Conservation (phyloP, 2,329 filamentous ascomycete genomes). For the Epichloe glyceriae region DNA sequence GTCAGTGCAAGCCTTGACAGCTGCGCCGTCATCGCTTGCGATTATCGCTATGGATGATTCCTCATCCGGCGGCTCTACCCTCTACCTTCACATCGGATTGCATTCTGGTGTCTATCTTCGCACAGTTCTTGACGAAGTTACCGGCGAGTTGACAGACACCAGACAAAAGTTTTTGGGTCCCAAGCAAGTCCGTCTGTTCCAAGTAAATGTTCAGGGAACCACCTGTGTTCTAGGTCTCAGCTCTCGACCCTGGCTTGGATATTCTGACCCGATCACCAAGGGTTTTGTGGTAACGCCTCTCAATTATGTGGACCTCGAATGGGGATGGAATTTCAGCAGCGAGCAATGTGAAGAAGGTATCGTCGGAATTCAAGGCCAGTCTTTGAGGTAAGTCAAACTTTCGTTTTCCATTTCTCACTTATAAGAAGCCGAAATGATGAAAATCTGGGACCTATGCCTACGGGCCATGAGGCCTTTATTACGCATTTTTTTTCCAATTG, state of each 20-base stretch:
- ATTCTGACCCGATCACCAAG: slow-evolving; percentile 75
- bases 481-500: slow-evolving; percentile 63
- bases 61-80: slow-evolving; percentile 71
- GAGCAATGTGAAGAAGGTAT: slow-evolving; percentile 89
- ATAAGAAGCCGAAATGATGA: slow-evolving; percentile 50
- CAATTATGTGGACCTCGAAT: slow-evolving; percentile 77
- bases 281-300: slow-evolving; percentile 87
- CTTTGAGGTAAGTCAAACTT: slow-evolving; percentile 53
- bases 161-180: slow-evolving; percentile 88
- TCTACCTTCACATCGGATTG: slow-evolving; percentile 92
- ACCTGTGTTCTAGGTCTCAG: slow-evolving; percentile 81
- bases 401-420: neutral
- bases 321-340: slow-evolving; percentile 93
- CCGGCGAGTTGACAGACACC: slow-evolving; percentile 89
- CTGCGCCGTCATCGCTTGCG: slow-evolving; percentile 73
- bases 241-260: slow-evolving; percentile 91
- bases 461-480: slow-evolving; percentile 41
- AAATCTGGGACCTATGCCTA: slow-evolving; percentile 43
- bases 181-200: slow-evolving; percentile 79
- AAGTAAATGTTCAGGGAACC: slow-evolving; percentile 75
- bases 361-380: slow-evolving; percentile 84
- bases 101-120: slow-evolving; percentile 92
- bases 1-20: slow-evolving; percentile 85
- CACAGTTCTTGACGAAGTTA: slow-evolving; percentile 88
- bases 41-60: slow-evolving; percentile 97